Evolutionary conservation across 345 rosid genomes (phyloP).

Genomic region (Sonneratia caseolaris): DNA sequence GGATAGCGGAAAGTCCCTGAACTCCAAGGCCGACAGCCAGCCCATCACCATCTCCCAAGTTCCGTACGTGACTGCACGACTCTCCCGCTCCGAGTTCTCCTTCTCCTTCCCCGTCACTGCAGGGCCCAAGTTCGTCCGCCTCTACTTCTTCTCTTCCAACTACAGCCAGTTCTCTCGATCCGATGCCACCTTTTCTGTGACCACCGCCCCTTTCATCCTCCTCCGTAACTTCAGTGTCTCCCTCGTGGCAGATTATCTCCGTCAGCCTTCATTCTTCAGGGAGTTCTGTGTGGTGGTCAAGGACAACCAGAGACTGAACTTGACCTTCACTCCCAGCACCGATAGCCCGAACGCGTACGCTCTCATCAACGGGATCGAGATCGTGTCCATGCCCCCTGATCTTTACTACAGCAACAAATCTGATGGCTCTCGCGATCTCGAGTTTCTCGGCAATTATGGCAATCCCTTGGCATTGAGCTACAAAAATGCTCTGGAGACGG

Average conservation of each 20-base stretch:
- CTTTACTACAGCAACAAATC: constrained; percentile 14
- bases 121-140: constrained; percentile 30
- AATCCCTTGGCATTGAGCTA: neutral
- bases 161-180: constrained; percentile 2
- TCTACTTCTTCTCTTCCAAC: constrained; percentile 15
- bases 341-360: constrained; percentile 14
- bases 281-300: constrained; percentile 7
- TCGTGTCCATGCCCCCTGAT: constrained; percentile 23
- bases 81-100: constrained; percentile 17
- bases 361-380: constrained; percentile 28
- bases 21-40: neutral
- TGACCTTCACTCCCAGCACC: constrained; percentile 26
- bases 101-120: constrained; percentile 23
- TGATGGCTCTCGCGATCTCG: neutral
- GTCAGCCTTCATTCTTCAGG: neutral
- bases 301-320: constrained; percentile 8
- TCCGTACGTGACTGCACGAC: constrained; percentile 18
- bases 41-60: neutral
- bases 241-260: constrained; percentile 5
- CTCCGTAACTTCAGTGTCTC: constrained; percentile 20
- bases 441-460: neutral
- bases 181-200: constrained; percentile 18
- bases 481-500: constrained; percentile 18
- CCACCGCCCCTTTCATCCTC: constrained; percentile 14
- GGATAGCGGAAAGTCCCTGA: neutral